phyloP scores from a whole-genome alignment of 2,329 filamentous ascomycete species.

The Kalaharituber pfeilii region DNA sequence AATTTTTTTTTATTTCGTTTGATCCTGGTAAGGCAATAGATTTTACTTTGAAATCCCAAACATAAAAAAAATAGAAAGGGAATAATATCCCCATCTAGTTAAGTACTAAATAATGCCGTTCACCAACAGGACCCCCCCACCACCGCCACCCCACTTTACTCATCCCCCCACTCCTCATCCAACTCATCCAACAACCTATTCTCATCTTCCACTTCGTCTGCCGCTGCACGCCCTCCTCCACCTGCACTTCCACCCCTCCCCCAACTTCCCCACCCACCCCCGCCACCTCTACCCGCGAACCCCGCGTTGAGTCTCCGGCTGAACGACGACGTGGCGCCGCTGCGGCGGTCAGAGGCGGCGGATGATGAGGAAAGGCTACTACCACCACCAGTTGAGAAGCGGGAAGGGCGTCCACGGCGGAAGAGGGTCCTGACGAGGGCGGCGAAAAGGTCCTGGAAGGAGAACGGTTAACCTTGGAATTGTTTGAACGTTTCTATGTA shows the following conservation, averaged over 20 bases:
- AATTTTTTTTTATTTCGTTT: too few relatives aligned
- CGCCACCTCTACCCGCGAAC: slow-evolving; percentile 17
- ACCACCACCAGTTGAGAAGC: too few relatives aligned
- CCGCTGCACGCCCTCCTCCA: slow-evolving; percentile 25
- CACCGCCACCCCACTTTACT: background rate
- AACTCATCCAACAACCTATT: slow-evolving; percentile 89
- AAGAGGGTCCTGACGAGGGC: too few relatives aligned
- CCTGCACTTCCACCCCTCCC: slow-evolving; percentile 22
- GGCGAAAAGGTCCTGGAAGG: background rate
- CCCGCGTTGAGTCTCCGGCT: slow-evolving; percentile 9
- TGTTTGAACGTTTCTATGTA: slow-evolving; percentile 15
- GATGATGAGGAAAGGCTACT: too few relatives aligned
- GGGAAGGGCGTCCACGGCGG: too few relatives aligned
- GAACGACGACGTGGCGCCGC: background rate
- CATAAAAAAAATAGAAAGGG: background rate
- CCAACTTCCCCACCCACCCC: slow-evolving; percentile 18
- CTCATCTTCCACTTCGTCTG: slow-evolving; percentile 51
- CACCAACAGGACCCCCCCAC: background rate
- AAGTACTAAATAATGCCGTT: background rate
- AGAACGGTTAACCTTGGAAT: background rate
- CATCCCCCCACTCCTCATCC: slow-evolving; percentile 91
- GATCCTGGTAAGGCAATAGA: too few relatives aligned
- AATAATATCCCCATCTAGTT: background rate
- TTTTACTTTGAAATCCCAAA: too few relatives aligned
- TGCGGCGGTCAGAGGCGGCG: background rate